Evolutionary conservation across 805 yeast genomes (phyloP).

Genomic region (Nakazawaea ambrosiae): DNA sequence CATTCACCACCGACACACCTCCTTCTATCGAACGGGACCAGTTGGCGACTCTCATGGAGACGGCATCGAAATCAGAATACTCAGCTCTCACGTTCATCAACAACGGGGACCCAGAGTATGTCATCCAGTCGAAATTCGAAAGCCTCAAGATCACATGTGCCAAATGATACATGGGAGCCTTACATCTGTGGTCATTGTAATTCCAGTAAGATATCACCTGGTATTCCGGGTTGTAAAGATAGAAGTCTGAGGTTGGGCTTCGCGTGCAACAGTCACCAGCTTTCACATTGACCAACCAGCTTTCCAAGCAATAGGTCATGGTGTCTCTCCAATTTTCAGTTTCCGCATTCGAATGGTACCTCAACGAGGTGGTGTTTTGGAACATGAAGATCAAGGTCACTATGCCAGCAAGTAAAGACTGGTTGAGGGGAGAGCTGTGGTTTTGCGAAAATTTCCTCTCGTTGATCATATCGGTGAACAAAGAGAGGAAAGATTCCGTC

Average conservation of each 20-base stretch:
- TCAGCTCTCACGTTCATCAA: conserved; percentile 59
- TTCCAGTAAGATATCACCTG: conserved; percentile 1
- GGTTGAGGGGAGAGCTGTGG: too few relatives aligned
- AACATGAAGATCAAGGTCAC: conserved; percentile 8
- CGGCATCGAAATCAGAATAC: conserved; percentile 41
- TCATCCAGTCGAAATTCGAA: conserved; percentile 67
- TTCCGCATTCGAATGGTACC: background rate
- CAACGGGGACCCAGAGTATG: conserved; percentile 71
- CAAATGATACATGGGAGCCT: conserved; percentile 59
- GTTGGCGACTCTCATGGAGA: conserved; percentile 35
- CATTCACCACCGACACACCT: conserved; percentile 43
- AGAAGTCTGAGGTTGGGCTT: too few relatives aligned
- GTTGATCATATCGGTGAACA: conserved; percentile 8
- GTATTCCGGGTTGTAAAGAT: background rate
- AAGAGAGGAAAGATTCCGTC: conserved; percentile 3
- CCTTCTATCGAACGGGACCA: conserved; percentile 42
- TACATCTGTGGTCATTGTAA: conserved; percentile 34
- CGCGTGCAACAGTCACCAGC: conserved; percentile 1
- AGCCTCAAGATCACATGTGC: conserved; percentile 58
- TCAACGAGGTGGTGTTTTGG: conserved; percentile 7
- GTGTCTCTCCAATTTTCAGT: conserved; percentile 8
- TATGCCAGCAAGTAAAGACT: conserved; percentile 2
- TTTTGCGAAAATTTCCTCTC: too few relatives aligned
- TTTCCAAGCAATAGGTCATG: conserved; percentile 6
- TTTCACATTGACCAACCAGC: conserved; percentile 7